These are phyloP conservation scores for Fraxinus excelsior DNA, from an alignment of 257 asterid species.

Conservation along the genomic window DNA sequence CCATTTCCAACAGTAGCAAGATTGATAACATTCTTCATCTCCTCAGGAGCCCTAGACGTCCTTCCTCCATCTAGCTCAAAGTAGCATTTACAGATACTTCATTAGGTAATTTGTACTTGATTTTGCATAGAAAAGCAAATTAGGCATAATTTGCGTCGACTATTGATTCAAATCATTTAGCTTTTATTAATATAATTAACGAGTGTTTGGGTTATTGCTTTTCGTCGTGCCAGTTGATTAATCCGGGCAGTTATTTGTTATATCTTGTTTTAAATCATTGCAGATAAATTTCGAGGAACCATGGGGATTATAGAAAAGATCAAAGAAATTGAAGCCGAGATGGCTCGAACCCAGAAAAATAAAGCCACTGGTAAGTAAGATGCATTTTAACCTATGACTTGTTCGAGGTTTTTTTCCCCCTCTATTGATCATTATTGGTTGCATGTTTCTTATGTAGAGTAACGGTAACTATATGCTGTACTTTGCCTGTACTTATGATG, in stretches of 20 bases:
- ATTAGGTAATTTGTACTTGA: neutral
- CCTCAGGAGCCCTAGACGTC: too few relatives aligned
- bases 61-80: too few relatives aligned
- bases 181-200: neutral
- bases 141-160: constrained; percentile 8
- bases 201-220: constrained; percentile 1
- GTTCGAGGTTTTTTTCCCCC: neutral
- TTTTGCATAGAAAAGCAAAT: constrained; percentile 9
- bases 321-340: constrained; percentile 94
- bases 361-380: constrained; percentile 90
- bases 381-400: neutral
- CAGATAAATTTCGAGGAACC: constrained; percentile 44
- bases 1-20: too few relatives aligned
- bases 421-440: too few relatives aligned
- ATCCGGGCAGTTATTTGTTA: neutral
- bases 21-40: neutral
- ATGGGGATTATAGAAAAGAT: constrained; percentile 98
- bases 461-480: too few relatives aligned
- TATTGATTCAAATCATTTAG: neutral
- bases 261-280: constrained; percentile 23
- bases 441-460: too few relatives aligned
- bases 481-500: too few relatives aligned
- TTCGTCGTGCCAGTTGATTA: neutral
- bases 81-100: too few relatives aligned
- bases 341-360: constrained; percentile 99